These are phyloP conservation scores for Xylaria venustula DNA, from an alignment of 495 filamentous ascomycete genomes.

Conservation along the genomic window DNA sequence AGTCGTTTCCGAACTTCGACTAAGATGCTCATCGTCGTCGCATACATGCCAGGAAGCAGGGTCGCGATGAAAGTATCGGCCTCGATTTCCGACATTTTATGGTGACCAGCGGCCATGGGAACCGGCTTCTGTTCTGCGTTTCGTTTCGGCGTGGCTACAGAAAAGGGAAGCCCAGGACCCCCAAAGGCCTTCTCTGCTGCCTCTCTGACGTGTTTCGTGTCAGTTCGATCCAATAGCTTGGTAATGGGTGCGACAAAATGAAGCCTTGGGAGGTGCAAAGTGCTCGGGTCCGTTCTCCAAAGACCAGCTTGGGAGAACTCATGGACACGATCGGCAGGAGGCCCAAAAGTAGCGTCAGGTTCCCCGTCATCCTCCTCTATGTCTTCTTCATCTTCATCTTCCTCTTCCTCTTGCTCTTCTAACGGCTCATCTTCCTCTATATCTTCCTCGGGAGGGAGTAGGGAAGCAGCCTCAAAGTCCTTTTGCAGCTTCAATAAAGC, in stretches of 20 bases:
- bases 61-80: conserved; percentile 79
- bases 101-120: conserved; percentile 65
- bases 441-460: conserved; percentile 46
- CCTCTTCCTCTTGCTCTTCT: conserved; percentile 31
- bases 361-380: conserved; percentile 38
- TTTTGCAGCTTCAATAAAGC: conserved; percentile 48
- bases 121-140: conserved; percentile 65
- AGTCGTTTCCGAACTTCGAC: conserved; percentile 84
- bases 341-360: conserved; percentile 27
- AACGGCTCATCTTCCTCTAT: conserved; percentile 42
- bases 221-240: conserved; percentile 60
- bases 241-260: conserved; percentile 67
- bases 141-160: conserved; percentile 45
- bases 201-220: conserved; percentile 70
- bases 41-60: conserved; percentile 78
- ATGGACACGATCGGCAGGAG: conserved; percentile 51
- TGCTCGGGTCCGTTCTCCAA: conserved; percentile 66
- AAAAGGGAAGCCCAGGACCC: conserved; percentile 69
- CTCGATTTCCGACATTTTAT: conserved; percentile 78
- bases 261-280: conserved; percentile 65
- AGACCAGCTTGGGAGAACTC: conserved; percentile 62
- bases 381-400: conserved; percentile 38
- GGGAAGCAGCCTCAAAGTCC: conserved; percentile 53
- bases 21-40: conserved; percentile 67
- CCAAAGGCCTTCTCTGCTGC: conserved; percentile 71